Evolutionary conservation across 306 rosid species (phyloP).

Genomic region (Arachis stenosperma): DNA sequence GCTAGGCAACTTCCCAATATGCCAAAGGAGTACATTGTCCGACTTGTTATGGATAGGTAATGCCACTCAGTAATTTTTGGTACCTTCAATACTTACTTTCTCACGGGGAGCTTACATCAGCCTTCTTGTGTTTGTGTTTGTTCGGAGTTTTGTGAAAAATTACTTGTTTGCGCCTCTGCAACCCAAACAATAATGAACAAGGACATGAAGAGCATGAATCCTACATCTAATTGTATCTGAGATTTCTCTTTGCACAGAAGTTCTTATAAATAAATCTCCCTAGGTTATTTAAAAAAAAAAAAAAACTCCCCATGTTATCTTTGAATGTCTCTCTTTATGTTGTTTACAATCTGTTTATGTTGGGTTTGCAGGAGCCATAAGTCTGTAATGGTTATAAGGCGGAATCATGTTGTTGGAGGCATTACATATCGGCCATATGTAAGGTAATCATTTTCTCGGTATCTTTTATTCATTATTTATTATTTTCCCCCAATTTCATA

Average conservation of each 20-base stretch:
- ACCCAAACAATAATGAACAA: constrained; percentile 14
- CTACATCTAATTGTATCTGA: not conserved
- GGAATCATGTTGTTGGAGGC: constrained; percentile 91
- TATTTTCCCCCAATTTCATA: not conserved
- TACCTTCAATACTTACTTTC: constrained; percentile 18
- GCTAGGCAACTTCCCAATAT: constrained; percentile 94
- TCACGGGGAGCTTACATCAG: not conserved
- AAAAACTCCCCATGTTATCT: constrained; percentile 10
- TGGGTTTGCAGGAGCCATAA: constrained; percentile 79
- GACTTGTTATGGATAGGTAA: constrained; percentile 99
- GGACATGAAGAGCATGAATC: not conserved
- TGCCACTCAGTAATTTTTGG: constrained; percentile 13
- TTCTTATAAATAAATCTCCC: constrained; percentile 3
- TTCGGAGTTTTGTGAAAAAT: constrained; percentile 15
- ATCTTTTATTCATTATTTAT: not conserved
- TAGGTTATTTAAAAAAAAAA: too few relatives aligned
- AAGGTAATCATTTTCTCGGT: constrained; percentile 50
- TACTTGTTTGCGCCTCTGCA: not conserved
- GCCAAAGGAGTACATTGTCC: constrained; percentile 99
- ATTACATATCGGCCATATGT: constrained; percentile 95
- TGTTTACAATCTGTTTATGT: constrained; percentile 22
- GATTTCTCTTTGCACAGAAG: not conserved
- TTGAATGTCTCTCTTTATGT: constrained; percentile 14
- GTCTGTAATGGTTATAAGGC: constrained; percentile 93
- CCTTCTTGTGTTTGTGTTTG: constrained; percentile 7